Percentiles rank a stretch among this genome's conserved stretches.
Conservation (phyloP, 2,329 filamentous ascomycete species). For the Meredithiella fracta region DNA sequence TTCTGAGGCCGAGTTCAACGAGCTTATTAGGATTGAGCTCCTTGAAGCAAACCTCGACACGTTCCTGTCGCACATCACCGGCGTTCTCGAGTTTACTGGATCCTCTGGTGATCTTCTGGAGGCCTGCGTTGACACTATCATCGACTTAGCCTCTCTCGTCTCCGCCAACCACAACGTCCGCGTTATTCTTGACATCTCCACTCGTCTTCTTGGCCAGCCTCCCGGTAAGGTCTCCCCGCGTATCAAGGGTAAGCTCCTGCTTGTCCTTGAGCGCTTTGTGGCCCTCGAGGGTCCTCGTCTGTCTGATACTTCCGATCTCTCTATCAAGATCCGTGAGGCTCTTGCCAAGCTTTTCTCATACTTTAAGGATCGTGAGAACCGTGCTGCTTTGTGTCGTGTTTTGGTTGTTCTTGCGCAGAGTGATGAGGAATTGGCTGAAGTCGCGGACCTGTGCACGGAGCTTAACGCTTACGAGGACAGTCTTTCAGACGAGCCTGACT, state of each 20-base stretch:
- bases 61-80: slow-evolving; percentile 50
- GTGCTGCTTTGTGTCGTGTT: slow-evolving; percentile 57
- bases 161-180: slow-evolving; percentile 51
- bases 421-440: slow-evolving; percentile 40
- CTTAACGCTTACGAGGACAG: slow-evolving; percentile 63
- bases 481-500: slow-evolving; percentile 73
- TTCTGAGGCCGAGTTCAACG: slow-evolving; percentile 38
- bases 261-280: slow-evolving; percentile 68
- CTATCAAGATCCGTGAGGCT: slow-evolving; percentile 32
- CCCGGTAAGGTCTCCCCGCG: slow-evolving; percentile 64
- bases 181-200: slow-evolving; percentile 64
- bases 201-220: slow-evolving; percentile 73
- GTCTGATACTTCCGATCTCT: slow-evolving; percentile 13
- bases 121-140: slow-evolving; percentile 60
- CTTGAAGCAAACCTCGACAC: slow-evolving; percentile 40
- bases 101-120: slow-evolving; percentile 61
- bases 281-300: slow-evolving; percentile 37
- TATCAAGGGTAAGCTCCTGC: slow-evolving; percentile 65
- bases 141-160: slow-evolving; percentile 57
- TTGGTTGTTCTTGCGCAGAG: slow-evolving; percentile 52
- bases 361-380: slow-evolving; percentile 66
- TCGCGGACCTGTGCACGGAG: slow-evolving; percentile 55
- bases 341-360: slow-evolving; percentile 74
- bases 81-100: slow-evolving; percentile 43
- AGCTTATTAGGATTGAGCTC: slow-evolving; percentile 38